Base-by-base conservation (phyloP, 495 filamentous ascomycete species). In the Xeromyces bisporus region DNA sequence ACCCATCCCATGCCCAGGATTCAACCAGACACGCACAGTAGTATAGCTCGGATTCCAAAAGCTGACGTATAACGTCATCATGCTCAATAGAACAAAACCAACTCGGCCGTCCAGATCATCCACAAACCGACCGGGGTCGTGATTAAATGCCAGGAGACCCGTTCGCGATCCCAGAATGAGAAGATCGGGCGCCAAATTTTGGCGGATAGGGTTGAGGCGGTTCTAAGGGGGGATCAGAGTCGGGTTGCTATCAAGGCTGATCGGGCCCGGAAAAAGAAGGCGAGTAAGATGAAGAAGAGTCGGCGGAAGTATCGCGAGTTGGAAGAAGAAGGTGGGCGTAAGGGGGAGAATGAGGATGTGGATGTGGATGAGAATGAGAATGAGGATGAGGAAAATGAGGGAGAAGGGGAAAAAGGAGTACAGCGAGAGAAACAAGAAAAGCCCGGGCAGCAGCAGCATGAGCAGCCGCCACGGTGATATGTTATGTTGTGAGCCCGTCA, bases 61-160 rank as follows among this genome's bases (percentile, higher is more conserved):
- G n/a, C n/a, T n/a, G n/a, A n/a, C n/a, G n/a, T n/a, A n/a, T n/a
- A n/a, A n/a, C n/a, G n/a, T n/a, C n/a, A n/a, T n/a, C n/a, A n/a
- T n/a, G n/a, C n/a, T n/a, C n/a, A n/a, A n/a, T 32, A 86, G 80
- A 97, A 97, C 60, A 97, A 97, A 76, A 96, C 89, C 14, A 75
- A 73, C 40, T 94, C 82, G 6, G 89, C 89, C 28, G 89, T 96
- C 23, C 91, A 97, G 47, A 66, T 97, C 15, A 86, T 73, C 34
- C 89, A 97, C 56, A 55, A 80, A 13, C 82, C 86, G 9, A 87
- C 84, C 6, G 86, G 86, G 29, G 56, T 93, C 16, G 85, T 94
- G 14, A 61, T 96, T 7, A 97, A 97, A 53, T 85, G 66, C 24
- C 89, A 97, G 54, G 82, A 74, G 4, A 94, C 91, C 3, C 75